phyloP scores from a whole-genome alignment of 345 rosid genomes.

The Hibiscus trionum region DNA sequence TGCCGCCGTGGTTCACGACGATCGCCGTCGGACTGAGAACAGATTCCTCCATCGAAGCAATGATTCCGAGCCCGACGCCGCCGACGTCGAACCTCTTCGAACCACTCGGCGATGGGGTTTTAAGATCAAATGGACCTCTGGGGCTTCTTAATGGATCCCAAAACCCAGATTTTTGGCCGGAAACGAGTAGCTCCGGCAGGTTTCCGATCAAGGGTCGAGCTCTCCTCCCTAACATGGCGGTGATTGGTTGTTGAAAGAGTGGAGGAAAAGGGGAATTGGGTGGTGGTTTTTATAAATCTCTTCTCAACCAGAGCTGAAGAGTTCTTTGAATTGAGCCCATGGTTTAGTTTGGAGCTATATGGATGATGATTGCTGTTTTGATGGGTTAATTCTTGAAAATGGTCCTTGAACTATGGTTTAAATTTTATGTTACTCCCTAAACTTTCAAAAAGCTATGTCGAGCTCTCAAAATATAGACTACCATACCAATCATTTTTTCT shows the following conservation, averaged over 20 bases:
- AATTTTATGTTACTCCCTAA: too few relatives aligned
- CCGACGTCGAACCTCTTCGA: slow-evolving; percentile 41
- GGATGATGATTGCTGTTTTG: not conserved
- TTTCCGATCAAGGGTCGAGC: not conserved
- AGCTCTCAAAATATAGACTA: too few relatives aligned
- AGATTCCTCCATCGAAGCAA: slow-evolving; percentile 59
- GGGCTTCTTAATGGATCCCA: not conserved
- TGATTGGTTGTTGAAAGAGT: not conserved
- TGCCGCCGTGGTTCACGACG: slow-evolving; percentile 19
- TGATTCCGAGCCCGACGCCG: slow-evolving; percentile 77
- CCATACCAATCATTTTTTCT: too few relatives aligned
- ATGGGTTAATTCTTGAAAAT: too few relatives aligned
- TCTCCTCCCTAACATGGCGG: not conserved
- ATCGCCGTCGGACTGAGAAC: slow-evolving; percentile 17
- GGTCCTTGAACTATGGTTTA: too few relatives aligned
- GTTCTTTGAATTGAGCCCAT: not conserved
- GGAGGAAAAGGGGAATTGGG: too few relatives aligned
- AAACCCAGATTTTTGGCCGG: not conserved
- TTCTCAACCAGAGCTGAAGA: too few relatives aligned
- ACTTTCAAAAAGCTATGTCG: too few relatives aligned
- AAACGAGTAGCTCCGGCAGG: not conserved
- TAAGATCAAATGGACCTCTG: not conserved
- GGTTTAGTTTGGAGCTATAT: not conserved
- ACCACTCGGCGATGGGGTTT: slow-evolving; percentile 21
- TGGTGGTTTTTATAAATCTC: too few relatives aligned